These are phyloP conservation scores for Rosa lucieae DNA, from an alignment of 306 rosid genomes.

Conservation along the genomic window DNA sequence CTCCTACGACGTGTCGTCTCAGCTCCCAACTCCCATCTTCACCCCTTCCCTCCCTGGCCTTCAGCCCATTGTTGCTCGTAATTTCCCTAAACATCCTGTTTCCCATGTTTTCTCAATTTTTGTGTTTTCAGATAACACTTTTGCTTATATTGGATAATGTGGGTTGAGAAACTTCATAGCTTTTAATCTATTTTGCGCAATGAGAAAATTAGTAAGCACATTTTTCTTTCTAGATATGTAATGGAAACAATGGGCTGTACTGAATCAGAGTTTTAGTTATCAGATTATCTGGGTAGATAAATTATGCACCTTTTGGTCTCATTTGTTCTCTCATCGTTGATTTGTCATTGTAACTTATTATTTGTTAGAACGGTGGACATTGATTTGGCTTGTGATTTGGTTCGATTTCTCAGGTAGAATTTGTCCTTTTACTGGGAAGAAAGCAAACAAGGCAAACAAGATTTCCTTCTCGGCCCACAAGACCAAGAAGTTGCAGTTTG, in stretches of 20 bases:
- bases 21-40: conserved; percentile 28
- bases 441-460: conserved; percentile 79
- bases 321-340: background rate
- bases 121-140: too few species aligned
- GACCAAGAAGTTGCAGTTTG: conserved; percentile 86
- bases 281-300: background rate
- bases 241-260: too few species aligned
- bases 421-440: conserved; percentile 77
- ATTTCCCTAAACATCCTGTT: background rate
- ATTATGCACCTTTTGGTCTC: background rate
- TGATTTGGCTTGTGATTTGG: conserved; percentile 5
- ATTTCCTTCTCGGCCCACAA: conserved; percentile 83
- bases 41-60: conserved; percentile 36
- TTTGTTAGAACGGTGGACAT: background rate
- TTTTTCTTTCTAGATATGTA: too few species aligned
- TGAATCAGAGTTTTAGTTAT: background rate
- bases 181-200: too few species aligned
- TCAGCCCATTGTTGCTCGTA: conserved; percentile 70
- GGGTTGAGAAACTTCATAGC: too few species aligned
- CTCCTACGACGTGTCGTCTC: conserved; percentile 34
- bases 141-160: too few species aligned
- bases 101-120: background rate
- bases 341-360: background rate
- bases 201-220: too few species aligned
- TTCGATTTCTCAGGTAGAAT: conserved; percentile 56